A percentile compares a stretch with the other conserved stretches of the same genome.
These are phyloP conservation scores for Tarenaya hassleriana DNA, from an alignment of 345 rosid species.

Conservation along the genomic window DNA sequence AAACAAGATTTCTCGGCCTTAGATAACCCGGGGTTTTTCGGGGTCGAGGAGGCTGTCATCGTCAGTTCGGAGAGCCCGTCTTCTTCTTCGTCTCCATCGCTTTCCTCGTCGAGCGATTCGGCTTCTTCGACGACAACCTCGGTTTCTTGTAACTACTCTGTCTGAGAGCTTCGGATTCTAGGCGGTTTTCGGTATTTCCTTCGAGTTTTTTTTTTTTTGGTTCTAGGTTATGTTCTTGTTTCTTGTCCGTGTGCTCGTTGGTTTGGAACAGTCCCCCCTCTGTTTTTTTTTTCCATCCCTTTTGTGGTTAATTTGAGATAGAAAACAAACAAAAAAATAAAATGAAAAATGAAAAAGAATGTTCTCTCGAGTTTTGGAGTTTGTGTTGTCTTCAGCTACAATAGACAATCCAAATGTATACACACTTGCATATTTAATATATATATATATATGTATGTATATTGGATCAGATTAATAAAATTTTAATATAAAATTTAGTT, in stretches of 20 bases:
- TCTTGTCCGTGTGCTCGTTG: constrained; percentile 22
- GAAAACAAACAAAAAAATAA: no score
- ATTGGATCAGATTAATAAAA: no score
- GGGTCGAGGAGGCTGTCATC: constrained; percentile 10
- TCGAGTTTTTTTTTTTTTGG: background rate
- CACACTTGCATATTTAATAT: no score
- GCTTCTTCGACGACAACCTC: constrained; percentile 37
- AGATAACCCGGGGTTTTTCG: constrained; percentile 25
- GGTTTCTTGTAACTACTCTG: constrained; percentile 48
- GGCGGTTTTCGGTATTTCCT: constrained; percentile 2
- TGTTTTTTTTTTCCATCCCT: background rate
- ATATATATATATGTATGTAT: no score
- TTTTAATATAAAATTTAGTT: no score
- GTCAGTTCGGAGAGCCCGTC: constrained; percentile 30
- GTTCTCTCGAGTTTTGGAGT: no score
- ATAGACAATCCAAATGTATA: no score
- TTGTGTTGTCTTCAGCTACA: no score
- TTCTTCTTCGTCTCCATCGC: constrained; percentile 30
- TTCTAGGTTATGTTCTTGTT: constrained; percentile 23
- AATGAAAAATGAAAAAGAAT: no score
- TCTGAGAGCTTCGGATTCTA: constrained; percentile 27
- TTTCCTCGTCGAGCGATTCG: constrained; percentile 28
- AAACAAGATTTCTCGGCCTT: constrained; percentile 15
- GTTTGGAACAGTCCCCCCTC: constrained; percentile 26
- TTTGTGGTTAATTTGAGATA: no score